Evolutionary conservation across 768 basidiomycete species (phyloP), one percentile per base, ranked within the genome.

Genomic region (Melanogaster broomeanus): DNA sequence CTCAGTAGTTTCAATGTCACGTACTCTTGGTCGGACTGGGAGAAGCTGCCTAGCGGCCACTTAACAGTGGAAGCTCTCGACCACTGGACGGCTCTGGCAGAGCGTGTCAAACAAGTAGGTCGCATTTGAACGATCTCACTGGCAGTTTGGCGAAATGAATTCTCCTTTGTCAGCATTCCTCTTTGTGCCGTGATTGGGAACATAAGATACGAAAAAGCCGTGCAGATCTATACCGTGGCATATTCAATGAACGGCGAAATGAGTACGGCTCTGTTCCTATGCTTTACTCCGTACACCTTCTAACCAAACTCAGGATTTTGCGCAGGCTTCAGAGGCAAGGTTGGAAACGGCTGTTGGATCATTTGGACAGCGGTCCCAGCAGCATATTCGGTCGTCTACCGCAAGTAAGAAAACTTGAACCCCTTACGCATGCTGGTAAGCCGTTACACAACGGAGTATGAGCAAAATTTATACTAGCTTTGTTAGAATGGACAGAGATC

Each of bases 401-500:
- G 12, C 33, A 61, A 50, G 59, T 52, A 9, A 48, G 18, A 1
- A 61, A 39, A 21, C 22, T 31, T 0, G 48, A 50, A 21, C 42
- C 45, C 8, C 24, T 50, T 28, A 53, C 59, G 6, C 34, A 46
- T 9, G 2, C 31, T 3, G 59, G 53, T 37, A 9, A 13, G 6
- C 31, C 31, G 8, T 21, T 16, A 22, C 1, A 4, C 4, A 13
- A 4, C 8, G 25, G 19, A 3, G 15, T 11, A 21, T 12, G n/a
- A 28, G n/a, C 18, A n/a, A 31, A 22, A 13, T 38, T n/a, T 11
- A 49, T 31, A 4, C 41, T 34, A 27, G 3, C 3, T 9, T 22
- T 33, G 33, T 13, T 18, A 60, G 58, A 56, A 39, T 60, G 55
- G 59, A 18, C 21, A n/a, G 3, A 38, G 37, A 57, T 61, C 5